Evolutionary conservation across 2,329 filamentous ascomycete species (phyloP).

Genomic region (Ophiocordyceps camponoti-saundersi): DNA sequence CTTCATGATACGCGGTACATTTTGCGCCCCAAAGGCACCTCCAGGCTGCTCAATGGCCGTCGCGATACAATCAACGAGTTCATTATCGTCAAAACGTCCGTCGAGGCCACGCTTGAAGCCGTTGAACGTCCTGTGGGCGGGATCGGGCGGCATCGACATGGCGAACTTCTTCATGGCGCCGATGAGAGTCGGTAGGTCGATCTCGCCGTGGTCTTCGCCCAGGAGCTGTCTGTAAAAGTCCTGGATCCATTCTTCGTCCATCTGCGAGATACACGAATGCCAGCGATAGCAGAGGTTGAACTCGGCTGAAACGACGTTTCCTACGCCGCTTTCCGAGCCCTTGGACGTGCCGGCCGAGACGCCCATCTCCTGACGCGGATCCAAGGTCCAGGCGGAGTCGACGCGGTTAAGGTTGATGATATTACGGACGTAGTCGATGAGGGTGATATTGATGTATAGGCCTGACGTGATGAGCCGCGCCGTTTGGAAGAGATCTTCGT

Average conservation of each 20-base stretch:
- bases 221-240: constrained; percentile 48
- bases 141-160: constrained; percentile 43
- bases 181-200: constrained; percentile 44
- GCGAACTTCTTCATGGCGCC: constrained; percentile 47
- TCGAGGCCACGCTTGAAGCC: constrained; percentile 45
- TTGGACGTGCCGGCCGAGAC: constrained; percentile 32
- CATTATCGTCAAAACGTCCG: constrained; percentile 59
- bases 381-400: constrained; percentile 66
- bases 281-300: constrained; percentile 82
- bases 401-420: constrained; percentile 42
- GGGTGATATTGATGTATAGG: constrained; percentile 62
- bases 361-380: constrained; percentile 55
- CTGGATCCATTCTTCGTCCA: constrained; percentile 69
- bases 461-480: constrained; percentile 58
- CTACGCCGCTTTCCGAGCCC: constrained; percentile 52
- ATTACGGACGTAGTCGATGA: constrained; percentile 64
- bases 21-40: constrained; percentile 54
- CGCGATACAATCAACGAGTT: constrained; percentile 53
- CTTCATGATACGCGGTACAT: constrained; percentile 57
- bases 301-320: constrained; percentile 72
- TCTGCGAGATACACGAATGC: constrained; percentile 58
- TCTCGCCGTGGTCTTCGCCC: constrained; percentile 30
- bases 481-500: constrained; percentile 67
- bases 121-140: constrained; percentile 50
- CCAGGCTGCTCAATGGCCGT: constrained; percentile 63